Conservation (phyloP, 2,329 filamentous ascomycete genomes). For the Penicillium capsulatum region DNA sequence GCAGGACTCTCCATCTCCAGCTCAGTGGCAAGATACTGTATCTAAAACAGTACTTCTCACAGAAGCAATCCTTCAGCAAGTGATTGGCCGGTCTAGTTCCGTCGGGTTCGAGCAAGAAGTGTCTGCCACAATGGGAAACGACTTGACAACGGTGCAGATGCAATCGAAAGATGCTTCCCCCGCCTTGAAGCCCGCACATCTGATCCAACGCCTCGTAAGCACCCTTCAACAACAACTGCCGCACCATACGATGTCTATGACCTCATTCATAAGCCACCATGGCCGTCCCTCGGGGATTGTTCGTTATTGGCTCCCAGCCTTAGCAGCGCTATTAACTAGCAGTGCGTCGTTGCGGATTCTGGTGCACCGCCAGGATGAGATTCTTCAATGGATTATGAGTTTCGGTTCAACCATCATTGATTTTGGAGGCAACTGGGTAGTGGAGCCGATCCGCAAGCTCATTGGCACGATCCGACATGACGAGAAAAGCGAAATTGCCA, state of each 20-base stretch:
- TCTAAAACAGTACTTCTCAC: slow-evolving; percentile 79
- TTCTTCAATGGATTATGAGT: slow-evolving; percentile 74
- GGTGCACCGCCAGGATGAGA: slow-evolving; percentile 68
- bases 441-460: slow-evolving; percentile 77
- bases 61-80: slow-evolving; percentile 74
- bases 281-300: slow-evolving; percentile 71
- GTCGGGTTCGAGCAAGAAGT: slow-evolving; percentile 55
- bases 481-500: slow-evolving; percentile 84
- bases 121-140: slow-evolving; percentile 56
- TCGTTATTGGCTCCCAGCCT: slow-evolving; percentile 83
- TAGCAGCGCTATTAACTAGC: slow-evolving; percentile 70
- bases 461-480: slow-evolving; percentile 92
- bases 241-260: slow-evolving; percentile 58
- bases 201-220: slow-evolving; percentile 39
- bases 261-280: slow-evolving; percentile 56
- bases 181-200: slow-evolving; percentile 41
- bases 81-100: slow-evolving; percentile 55
- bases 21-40: slow-evolving; percentile 68
- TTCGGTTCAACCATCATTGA: slow-evolving; percentile 74
- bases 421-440: slow-evolving; percentile 95
- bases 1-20: slow-evolving; percentile 39
- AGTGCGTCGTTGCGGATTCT: slow-evolving; percentile 80
- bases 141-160: slow-evolving; percentile 48
- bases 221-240: slow-evolving; percentile 68
- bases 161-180: slow-evolving; percentile 7